Evolutionary conservation across 768 basidiomycete species (phyloP), one percentile per base, ranked within the genome.

Genomic region (Tulasnella sp.): DNA sequence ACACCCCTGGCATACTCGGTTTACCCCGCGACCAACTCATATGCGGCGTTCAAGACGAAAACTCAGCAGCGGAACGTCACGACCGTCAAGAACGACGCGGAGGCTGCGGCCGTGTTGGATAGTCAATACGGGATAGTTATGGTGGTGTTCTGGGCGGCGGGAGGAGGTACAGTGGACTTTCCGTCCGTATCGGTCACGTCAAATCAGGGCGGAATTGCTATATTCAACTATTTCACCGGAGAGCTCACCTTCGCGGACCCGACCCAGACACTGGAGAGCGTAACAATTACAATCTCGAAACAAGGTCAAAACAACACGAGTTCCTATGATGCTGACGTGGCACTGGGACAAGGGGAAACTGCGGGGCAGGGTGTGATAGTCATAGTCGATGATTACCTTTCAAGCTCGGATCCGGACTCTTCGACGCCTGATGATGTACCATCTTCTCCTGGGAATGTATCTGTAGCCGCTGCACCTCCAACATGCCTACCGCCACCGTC

Each of bases 51-150:
- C 53, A 51, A 30, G 65, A 48, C 2, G 60, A 68, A 66, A 61
- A 32, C 56, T 65, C n/a, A 26, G 63, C 34, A 65, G 68, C 43
- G 66, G 66, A 23, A 61, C 26, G 29, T 81, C 29, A 68, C 68
- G 51, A 72, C 72, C 13, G 63, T 82, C 27, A 70, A 70, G 55
- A 84, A 83, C 67, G 75, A 80, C 65, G 63, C 67, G 42, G 69
- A 80, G 42, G 80, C 80, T 13, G 81, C 83, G 0, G 68, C 80
- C 15, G 68, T 77, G 10, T 73, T 75, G 60, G 81, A 85, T 56
- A 64, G 65, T 4, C 64, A 56, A 3, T 69, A 77, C 62, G 64
- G 71, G 27, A 75, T 70, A 1, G 73, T 72, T 3, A 77, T 79
- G 73, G 71, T 71, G 15, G 76, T 81, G 5, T 81, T 85, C 67